phyloP scores from a whole-genome alignment of 2,329 filamentous ascomycete species.

The Zopfia rhizophila region DNA sequence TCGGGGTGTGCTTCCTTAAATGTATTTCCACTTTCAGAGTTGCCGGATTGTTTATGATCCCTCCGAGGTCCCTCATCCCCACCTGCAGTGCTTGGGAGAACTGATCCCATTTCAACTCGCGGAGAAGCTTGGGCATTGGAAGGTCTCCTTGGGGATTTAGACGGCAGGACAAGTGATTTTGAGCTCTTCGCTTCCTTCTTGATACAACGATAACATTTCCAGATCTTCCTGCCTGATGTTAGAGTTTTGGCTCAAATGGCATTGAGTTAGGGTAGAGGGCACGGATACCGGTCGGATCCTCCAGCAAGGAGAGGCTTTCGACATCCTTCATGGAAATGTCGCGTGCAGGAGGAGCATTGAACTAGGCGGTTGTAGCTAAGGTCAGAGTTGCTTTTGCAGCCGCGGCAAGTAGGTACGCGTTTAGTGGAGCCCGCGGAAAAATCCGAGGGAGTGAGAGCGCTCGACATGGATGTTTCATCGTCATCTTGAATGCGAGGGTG shows the following conservation, averaged over 20 bases:
- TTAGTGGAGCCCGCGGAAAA: conserved; percentile 16
- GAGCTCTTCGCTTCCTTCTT: not conserved
- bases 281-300: conserved; percentile 24
- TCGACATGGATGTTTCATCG: conserved; percentile 24
- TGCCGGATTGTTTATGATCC: too few relatives aligned
- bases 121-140: too few relatives aligned
- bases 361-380: conserved; percentile 40
- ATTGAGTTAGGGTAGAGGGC: too few relatives aligned
- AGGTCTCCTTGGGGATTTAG: too few relatives aligned
- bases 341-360: conserved; percentile 44
- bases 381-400: conserved; percentile 39
- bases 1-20: too few relatives aligned
- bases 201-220: conserved; percentile 23
- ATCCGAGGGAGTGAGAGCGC: conserved; percentile 28
- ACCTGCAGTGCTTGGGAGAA: too few relatives aligned
- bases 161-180: too few relatives aligned
- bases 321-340: conserved; percentile 50
- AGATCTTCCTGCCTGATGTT: conserved; percentile 20
- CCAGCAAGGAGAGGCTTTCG: conserved; percentile 32
- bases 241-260: not conserved
- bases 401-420: conserved; percentile 34
- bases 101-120: too few relatives aligned
- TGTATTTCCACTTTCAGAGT: too few relatives aligned
- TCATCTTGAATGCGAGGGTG: conserved; percentile 6
- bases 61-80: too few relatives aligned